Base-by-base conservation (phyloP, 1,284 basidiomycete genomes). In the Singerocomus rubriflavus region DNA sequence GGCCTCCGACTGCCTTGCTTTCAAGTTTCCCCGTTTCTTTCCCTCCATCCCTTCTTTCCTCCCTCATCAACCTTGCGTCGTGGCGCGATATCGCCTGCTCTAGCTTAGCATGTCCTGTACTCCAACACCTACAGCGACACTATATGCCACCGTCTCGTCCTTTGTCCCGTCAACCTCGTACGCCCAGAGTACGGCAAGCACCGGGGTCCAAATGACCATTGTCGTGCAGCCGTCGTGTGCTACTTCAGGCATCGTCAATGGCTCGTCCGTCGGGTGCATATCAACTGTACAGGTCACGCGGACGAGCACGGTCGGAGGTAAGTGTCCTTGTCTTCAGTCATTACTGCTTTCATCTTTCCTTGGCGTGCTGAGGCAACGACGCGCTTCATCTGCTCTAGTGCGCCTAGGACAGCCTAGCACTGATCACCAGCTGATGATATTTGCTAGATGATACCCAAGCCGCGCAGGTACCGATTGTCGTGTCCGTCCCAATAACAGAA, bases 101-200 rank as follows among this genome's bases (percentile, higher is more conserved):
- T 16, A 12, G 16, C 31, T 39, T 21, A 41, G 26, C 48, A 67
- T 63, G 66, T 35, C 65, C 26, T 77, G 76, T 49, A 56, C 53
- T 38, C 57, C 71, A 12, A 55, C 58, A 12, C 67, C 73, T 13
- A 76, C 71, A 27, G 65, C 64, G 46, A 76, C 74, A 11, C 54
- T 64, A 44, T 75, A 71, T 56, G 53, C 57, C 39, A 72, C 69
- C 0, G 42, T 71, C 54, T 70, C 67, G 3, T 61, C 71, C 6
- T 63, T 59, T 25, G 60, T 53, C 16, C 51, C 67, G 3, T 67
- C 71, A 14, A 75, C 73, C 8, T 71, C 71, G 10, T 65, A 60
- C 48, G 70, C 72, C 11, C 55, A 60, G 17, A 62, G 60, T 32
- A 50, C 63, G 13, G 63, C 63, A 26, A 66, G 59, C 25, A 40